phyloP scores from a whole-genome alignment of 495 filamentous ascomycete genomes.

The Aspergillus bertholletiae region DNA sequence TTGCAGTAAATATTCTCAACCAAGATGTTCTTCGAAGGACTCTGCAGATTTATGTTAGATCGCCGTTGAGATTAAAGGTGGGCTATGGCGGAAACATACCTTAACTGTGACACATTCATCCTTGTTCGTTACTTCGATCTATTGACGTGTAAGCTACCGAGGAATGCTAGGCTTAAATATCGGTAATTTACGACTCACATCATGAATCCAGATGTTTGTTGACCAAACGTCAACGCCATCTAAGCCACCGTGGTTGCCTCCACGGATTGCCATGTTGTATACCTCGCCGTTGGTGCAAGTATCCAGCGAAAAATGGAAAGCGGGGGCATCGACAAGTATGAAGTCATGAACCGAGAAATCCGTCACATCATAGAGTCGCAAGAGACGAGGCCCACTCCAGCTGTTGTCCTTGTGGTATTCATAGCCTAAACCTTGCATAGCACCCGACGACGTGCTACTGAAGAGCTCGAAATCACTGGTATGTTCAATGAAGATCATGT shows the following conservation, averaged over 20 bases:
- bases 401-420: slow-evolving; percentile 26
- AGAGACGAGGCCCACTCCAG: slow-evolving; percentile 28
- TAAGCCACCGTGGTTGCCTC: slow-evolving; percentile 44
- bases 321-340: slow-evolving; percentile 47
- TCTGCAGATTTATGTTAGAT: slow-evolving; percentile 22
- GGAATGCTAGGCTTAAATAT: not conserved
- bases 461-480: slow-evolving; percentile 50
- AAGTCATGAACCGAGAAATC: slow-evolving; percentile 51
- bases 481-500: slow-evolving; percentile 49
- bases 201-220: slow-evolving; percentile 50
- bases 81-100: slow-evolving; percentile 11
- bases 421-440: slow-evolving; percentile 52
- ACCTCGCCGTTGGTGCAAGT: slow-evolving; percentile 45
- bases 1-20: slow-evolving; percentile 58
- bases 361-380: slow-evolving; percentile 36
- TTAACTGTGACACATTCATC: slow-evolving; percentile 55
- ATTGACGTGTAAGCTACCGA: slow-evolving; percentile 14
- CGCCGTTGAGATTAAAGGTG: no score
- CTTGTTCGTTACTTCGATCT: slow-evolving; percentile 53
- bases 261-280: slow-evolving; percentile 53
- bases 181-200: slow-evolving; percentile 24
- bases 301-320: slow-evolving; percentile 48
- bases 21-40: slow-evolving; percentile 45
- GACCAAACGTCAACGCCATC: slow-evolving; percentile 52
- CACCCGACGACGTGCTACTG: slow-evolving; percentile 42